These are phyloP conservation scores for Sclerotinia sclerotiorum DNA, from an alignment of 2,329 filamentous ascomycete species.

Conservation along the genomic window DNA sequence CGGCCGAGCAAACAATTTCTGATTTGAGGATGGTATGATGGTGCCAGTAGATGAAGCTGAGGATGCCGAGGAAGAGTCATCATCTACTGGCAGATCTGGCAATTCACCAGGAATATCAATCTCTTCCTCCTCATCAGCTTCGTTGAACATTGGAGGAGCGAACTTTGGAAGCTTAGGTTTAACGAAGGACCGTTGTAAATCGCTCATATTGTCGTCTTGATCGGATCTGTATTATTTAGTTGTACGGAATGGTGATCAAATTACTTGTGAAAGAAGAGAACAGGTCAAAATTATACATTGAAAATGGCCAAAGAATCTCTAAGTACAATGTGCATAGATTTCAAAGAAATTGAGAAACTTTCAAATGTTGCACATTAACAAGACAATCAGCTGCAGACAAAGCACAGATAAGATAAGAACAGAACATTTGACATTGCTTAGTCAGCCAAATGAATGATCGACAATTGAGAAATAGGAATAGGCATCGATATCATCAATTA, in stretches of 20 bases:
- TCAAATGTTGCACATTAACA: background rate
- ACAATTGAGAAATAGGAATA: too few species aligned
- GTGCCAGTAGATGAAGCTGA: slow-evolving; percentile 86
- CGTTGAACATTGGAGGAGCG: slow-evolving; percentile 55
- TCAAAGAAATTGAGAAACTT: background rate
- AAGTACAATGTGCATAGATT: background rate
- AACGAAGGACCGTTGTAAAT: slow-evolving; percentile 75
- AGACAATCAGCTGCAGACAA: background rate
- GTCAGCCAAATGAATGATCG: background rate
- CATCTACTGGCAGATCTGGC: slow-evolving; percentile 48
- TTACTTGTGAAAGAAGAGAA: background rate
- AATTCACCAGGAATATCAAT: slow-evolving; percentile 42
- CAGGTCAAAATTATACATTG: background rate
- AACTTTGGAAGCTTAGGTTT: slow-evolving; percentile 68
- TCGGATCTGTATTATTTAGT: background rate
- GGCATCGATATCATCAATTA: too few species aligned
- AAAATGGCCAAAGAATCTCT: background rate
- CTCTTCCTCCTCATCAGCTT: slow-evolving; percentile 49
- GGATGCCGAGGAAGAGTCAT: slow-evolving; percentile 70
- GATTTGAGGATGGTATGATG: slow-evolving; percentile 75
- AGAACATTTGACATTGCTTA: background rate
- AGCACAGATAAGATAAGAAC: slow-evolving; percentile 9
- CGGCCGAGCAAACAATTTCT: slow-evolving; percentile 70
- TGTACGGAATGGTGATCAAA: background rate
- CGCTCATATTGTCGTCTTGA: slow-evolving; percentile 60